Conservation (phyloP, 352 stramenopile species). For the Phytophthora parvispora region DNA sequence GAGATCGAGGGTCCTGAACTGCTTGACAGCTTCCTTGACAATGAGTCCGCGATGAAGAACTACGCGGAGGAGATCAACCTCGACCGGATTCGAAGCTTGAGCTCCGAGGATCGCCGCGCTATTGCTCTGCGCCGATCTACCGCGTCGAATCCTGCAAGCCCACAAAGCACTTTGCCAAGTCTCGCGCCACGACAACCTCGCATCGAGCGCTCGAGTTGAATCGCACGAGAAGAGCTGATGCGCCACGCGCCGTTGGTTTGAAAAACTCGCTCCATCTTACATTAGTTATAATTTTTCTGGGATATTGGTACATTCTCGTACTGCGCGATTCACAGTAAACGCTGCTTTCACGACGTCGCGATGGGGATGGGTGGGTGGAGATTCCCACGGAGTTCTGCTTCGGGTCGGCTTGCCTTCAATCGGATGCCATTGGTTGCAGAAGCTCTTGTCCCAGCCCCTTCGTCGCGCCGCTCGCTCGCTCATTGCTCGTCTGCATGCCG, state of each 20-base stretch:
- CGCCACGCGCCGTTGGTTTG: constrained; percentile 9
- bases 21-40: constrained; percentile 28
- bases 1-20: constrained; percentile 3
- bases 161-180: constrained; percentile 12
- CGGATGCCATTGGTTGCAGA: constrained; percentile 10
- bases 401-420: constrained; percentile 27
- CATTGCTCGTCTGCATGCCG: constrained; percentile 40
- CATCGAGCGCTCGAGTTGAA: constrained; percentile 14
- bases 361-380: constrained; percentile 1
- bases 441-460: constrained; percentile 12
- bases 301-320: constrained; percentile 44
- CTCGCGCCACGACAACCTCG: constrained; percentile 18
- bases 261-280: constrained; percentile 57
- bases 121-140: constrained; percentile 4
- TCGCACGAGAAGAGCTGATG: not conserved
- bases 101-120: constrained; percentile 34
- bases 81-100: constrained; percentile 33
- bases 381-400: constrained; percentile 13
- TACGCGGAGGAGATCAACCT: constrained; percentile 42
- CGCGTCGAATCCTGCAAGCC: constrained; percentile 1
- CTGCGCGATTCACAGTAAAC: constrained; percentile 41
- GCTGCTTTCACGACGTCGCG: constrained; percentile 27
- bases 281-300: constrained; percentile 52
- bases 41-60: constrained; percentile 40
- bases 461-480: constrained; percentile 29